phyloP scores from a whole-genome alignment of 495 filamentous ascomycete species.

The Cairneyella variabilis region DNA sequence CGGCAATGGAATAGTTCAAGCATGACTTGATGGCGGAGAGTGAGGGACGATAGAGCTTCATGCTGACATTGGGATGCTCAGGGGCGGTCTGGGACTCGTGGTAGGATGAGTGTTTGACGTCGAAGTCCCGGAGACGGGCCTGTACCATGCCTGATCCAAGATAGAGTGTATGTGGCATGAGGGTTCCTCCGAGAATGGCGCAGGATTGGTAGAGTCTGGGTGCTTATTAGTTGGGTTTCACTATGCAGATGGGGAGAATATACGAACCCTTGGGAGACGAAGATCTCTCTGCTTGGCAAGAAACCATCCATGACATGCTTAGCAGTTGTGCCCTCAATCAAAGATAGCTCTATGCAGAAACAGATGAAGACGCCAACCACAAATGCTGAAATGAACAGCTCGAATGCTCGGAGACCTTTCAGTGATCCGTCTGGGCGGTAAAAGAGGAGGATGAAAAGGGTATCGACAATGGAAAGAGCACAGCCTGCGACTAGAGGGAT shows the following conservation, averaged over 20 bases:
- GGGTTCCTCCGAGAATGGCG: conserved; percentile 84
- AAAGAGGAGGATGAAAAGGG: conserved; percentile 78
- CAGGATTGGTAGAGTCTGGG: conserved; percentile 77
- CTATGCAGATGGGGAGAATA: neutral
- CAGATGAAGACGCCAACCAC: conserved; percentile 80
- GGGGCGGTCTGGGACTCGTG: conserved; percentile 2
- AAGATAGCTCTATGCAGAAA: conserved; percentile 81
- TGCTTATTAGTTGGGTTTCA: neutral
- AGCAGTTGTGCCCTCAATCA: conserved; percentile 48
- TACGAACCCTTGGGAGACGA: conserved; percentile 57
- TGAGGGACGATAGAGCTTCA: conserved; percentile 71
- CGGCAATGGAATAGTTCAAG: conserved; percentile 71
- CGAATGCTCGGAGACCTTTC: conserved; percentile 67
- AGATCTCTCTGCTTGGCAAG: conserved; percentile 66
- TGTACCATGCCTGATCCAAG: conserved; percentile 84
- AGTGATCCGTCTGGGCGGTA: conserved; percentile 70
- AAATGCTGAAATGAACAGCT: conserved; percentile 70
- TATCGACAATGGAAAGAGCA: conserved; percentile 76
- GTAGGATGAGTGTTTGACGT: conserved; percentile 49
- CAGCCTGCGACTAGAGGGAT: conserved; percentile 82
- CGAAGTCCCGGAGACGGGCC: conserved; percentile 72
- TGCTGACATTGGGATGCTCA: conserved; percentile 29
- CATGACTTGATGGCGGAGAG: conserved; percentile 71
- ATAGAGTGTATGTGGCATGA: conserved; percentile 89
- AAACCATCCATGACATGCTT: conserved; percentile 77